Base-by-base conservation (phyloP, 1,284 basidiomycete genomes). In the Irpex sp. region DNA sequence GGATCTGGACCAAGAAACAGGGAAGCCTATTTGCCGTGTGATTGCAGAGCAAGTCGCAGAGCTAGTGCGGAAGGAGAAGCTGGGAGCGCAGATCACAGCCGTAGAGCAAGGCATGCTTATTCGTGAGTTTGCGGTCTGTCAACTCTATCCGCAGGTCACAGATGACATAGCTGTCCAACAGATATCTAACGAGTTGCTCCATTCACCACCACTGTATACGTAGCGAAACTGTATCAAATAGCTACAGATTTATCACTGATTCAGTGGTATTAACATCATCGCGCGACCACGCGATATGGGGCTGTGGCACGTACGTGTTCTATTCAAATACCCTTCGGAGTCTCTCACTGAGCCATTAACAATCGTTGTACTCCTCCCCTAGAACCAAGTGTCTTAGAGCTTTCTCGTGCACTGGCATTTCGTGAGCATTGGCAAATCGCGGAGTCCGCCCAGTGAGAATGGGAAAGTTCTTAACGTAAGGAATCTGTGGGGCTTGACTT, bases 81-180 rank as follows among this genome's bases (percentile, higher is more conserved):
- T 93, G 7, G 92, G 91, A 1, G 81, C 81, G 21, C 81, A 86
- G 61, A 78, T 93, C 43, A 68, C 90, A 55, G 82, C 82, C 33
- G 88, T 82, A 37, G 83, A 86, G 50, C 91, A 90, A 73, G 92
- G 92, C 43, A 87, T 86, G 82, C 81, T 80, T 65, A 88, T 93
- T 64, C 78, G 91, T 91, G 69, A 68, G 87, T 79, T 17, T 13
- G 11, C 21, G 13, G 11, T 59, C 37, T 68, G 26, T 55, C 59
- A n/a, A 21, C n/a, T 54, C 17, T 15, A 47, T 26, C 15, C 46
- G 21, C 21, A 26, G n/a, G 2, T 33, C 5, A n/a, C 49, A 39
- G 36, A 56, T 33, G 26, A 26, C 26, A 26, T 26, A 26, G 26
- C n/a, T 26, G 21, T 31, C 43, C 31, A 11, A 26, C 56, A 58